A percentile compares a stretch with the other conserved stretches of the same genome.
phyloP scores from a whole-genome alignment of 2,329 filamentous ascomycete species.

The Cryoendolithus antarcticus region DNA sequence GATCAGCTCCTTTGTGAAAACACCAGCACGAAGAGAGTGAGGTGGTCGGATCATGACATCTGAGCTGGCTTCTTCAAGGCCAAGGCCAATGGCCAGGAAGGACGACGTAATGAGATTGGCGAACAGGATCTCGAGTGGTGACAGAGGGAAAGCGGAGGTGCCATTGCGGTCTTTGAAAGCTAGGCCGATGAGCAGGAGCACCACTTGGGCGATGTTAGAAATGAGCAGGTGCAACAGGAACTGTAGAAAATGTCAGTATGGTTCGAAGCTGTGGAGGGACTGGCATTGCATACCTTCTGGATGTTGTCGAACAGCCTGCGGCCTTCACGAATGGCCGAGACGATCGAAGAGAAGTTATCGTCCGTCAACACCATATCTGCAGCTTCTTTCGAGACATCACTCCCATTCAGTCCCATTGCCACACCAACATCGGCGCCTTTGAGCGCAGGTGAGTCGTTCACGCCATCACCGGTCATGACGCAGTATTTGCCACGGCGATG shows the following conservation, averaged over 20 bases:
- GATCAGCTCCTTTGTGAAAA: conserved; percentile 35
- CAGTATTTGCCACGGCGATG: conserved; percentile 29
- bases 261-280: not conserved
- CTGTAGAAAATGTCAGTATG: conserved; percentile 2
- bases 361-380: conserved; percentile 34
- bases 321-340: conserved; percentile 34
- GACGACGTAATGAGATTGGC: conserved; percentile 36
- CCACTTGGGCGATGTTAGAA: conserved; percentile 36
- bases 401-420: conserved; percentile 32
- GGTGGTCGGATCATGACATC: conserved; percentile 37
- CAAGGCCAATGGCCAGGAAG: conserved; percentile 35
- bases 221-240: conserved; percentile 38
- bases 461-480: conserved; percentile 35
- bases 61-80: conserved; percentile 32
- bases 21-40: conserved; percentile 29
- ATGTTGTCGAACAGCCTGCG: conserved; percentile 36
- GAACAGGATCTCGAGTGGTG: conserved; percentile 36
- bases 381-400: conserved; percentile 33
- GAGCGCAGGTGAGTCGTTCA: conserved; percentile 34
- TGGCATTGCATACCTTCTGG: conserved; percentile 19
- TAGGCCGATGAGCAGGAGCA: conserved; percentile 34
- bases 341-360: conserved; percentile 34
- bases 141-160: conserved; percentile 34
- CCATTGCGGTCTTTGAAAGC: conserved; percentile 33
- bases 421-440: conserved; percentile 35